These are phyloP conservation scores for Thielaviopsis punctulata DNA, from an alignment of 2,329 filamentous ascomycete species.

Conservation along the genomic window DNA sequence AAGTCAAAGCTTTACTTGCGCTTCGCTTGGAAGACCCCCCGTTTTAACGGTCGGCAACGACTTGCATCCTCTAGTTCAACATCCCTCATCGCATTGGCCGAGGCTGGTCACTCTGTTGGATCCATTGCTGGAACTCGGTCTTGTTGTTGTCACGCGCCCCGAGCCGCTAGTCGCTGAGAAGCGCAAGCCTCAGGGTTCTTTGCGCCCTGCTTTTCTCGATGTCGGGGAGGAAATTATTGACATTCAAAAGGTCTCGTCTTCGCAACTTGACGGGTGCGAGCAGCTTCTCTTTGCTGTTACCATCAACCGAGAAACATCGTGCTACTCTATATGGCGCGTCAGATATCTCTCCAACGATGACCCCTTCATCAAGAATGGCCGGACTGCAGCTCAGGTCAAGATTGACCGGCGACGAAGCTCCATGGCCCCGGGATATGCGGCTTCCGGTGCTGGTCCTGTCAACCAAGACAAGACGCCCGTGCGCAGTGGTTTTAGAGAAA, in stretches of 20 bases:
- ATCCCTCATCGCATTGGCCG: constrained; percentile 45
- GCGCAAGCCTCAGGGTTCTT: constrained; percentile 18
- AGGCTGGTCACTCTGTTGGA: constrained; percentile 71
- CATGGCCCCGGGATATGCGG: constrained; percentile 37
- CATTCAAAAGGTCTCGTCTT: constrained; percentile 49
- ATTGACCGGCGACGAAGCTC: constrained; percentile 40
- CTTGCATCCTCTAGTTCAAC: constrained; percentile 37
- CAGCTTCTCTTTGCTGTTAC: constrained; percentile 63
- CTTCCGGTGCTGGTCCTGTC: constrained; percentile 24
- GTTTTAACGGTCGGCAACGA: constrained; percentile 38
- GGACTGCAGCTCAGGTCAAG: constrained; percentile 21
- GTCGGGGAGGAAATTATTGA: constrained; percentile 70
- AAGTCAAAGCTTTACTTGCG: constrained; percentile 31
- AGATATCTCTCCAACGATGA: constrained; percentile 57
- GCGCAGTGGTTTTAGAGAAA: constrained; percentile 56
- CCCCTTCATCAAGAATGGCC: constrained; percentile 25
- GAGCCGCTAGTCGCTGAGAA: constrained; percentile 21
- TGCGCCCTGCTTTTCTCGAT: constrained; percentile 43
- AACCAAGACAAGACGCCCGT: constrained; percentile 66
- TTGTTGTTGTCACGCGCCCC: constrained; percentile 47
- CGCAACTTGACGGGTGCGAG: constrained; percentile 25
- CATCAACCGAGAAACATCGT: constrained; percentile 55
- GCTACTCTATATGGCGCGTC: constrained; percentile 74
- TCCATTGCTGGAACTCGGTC: constrained; percentile 68
- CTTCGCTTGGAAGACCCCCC: constrained; percentile 38